Conservation (phyloP, 306 rosid species). For the Pyrus communis region DNA sequence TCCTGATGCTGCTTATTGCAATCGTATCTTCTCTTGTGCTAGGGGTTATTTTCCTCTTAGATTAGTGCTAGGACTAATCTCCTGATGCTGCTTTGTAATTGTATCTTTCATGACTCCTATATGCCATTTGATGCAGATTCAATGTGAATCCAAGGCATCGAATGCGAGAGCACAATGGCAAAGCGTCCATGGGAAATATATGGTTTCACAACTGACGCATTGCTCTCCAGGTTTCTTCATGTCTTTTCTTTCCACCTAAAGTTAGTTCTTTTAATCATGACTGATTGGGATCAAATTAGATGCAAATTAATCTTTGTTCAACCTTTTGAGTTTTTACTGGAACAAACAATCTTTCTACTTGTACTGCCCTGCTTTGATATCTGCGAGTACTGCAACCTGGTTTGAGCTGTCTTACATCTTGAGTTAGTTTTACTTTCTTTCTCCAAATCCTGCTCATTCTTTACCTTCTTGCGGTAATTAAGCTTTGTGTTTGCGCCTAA, state of each 20-base stretch:
- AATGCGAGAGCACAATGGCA: not conserved
- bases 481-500: too few relatives aligned
- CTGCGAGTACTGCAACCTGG: too few relatives aligned
- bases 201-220: constrained; percentile 73
- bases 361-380: too few relatives aligned
- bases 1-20: not conserved
- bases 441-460: too few relatives aligned
- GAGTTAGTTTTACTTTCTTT: too few relatives aligned
- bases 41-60: not conserved
- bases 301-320: too few relatives aligned
- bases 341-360: not conserved
- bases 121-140: too few relatives aligned
- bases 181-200: constrained; percentile 86
- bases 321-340: not conserved
- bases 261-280: not conserved
- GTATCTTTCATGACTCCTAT: too few relatives aligned
- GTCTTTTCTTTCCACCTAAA: not conserved
- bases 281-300: too few relatives aligned
- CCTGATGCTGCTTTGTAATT: not conserved
- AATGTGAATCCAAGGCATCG: too few relatives aligned
- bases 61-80: not conserved
- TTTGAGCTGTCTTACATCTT: too few relatives aligned
- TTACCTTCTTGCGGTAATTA: too few relatives aligned
- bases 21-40: not conserved
- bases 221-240: constrained; percentile 61